These are phyloP conservation scores for Beauveria scarabaeidicola DNA, from an alignment of 2,329 filamentous ascomycete species.

Conservation along the genomic window DNA sequence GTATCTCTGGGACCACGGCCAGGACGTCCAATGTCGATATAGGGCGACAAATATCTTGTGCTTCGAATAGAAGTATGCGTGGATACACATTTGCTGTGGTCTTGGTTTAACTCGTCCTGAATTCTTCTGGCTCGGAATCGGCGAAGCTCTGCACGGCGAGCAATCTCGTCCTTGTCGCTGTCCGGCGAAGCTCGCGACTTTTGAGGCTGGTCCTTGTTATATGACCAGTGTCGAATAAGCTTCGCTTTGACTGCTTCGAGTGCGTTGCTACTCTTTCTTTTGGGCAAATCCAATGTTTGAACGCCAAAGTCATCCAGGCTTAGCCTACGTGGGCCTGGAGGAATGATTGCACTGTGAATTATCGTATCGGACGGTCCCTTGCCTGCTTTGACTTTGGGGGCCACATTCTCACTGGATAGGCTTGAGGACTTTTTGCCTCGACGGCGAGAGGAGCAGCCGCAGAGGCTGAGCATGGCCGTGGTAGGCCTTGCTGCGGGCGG, in stretches of 20 bases:
- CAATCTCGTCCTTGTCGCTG: constrained; percentile 43
- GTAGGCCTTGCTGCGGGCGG: neutral
- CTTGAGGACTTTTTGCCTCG: neutral
- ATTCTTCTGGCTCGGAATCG: constrained; percentile 48
- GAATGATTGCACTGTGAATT: neutral
- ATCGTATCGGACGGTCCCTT: neutral
- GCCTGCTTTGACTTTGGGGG: neutral
- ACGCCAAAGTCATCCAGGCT: constrained; percentile 31
- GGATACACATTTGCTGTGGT: constrained; percentile 29
- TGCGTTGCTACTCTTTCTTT: constrained; percentile 29
- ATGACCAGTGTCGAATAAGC: constrained; percentile 38
- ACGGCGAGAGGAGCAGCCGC: constrained; percentile 1
- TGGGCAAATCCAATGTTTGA: constrained; percentile 23
- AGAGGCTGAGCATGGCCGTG: constrained; percentile 4
- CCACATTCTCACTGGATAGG: neutral
- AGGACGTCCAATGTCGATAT: constrained; percentile 22
- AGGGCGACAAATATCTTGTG: constrained; percentile 18
- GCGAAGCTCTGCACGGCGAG: constrained; percentile 47
- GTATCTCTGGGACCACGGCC: constrained; percentile 38
- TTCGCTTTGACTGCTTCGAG: constrained; percentile 37
- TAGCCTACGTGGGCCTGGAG: constrained; percentile 21
- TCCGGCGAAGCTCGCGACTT: constrained; percentile 34
- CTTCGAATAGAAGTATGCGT: constrained; percentile 21
- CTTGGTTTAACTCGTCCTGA: constrained; percentile 46
- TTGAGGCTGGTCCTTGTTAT: constrained; percentile 32